Evolutionary conservation across 2,329 filamentous ascomycete species (phyloP), one percentile per base, ranked within the genome.

Genomic region (Talaromyces sp.): DNA sequence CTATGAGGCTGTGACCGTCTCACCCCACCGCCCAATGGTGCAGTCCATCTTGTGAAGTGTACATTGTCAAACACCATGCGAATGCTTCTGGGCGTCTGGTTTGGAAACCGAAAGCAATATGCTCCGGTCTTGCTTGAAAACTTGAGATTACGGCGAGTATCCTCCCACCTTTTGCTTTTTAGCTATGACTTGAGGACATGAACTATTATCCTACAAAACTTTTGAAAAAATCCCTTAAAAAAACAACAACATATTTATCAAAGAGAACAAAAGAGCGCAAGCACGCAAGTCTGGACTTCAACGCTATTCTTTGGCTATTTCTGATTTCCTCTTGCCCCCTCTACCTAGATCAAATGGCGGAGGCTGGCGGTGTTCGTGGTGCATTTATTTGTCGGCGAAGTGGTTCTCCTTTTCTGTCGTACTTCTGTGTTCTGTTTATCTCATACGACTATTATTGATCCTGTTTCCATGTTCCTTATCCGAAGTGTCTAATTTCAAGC

Each of bases 361-460:
- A 70, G 62, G 67, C 50, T 64, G 61, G 65, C 63, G 69, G 70
- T 72, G 70, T 72, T 71, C 58, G 61, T 65, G 70, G 69, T 70
- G 70, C 67, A 67, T 66, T 65, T 54, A 64, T 63, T 64, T 56
- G 58, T 64, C 61, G 68, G 69, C 67, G 67, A 69, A 65, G 64
- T 70, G 65, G 63, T 64, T 65, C 51, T 58, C n/a, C 55, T 49
- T 63, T 55, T 55, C 60, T 59, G 48, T 43, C 47, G 5, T 47
- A 51, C 47, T 64, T 54, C 55, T 58, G 51, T 63, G 54, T 54
- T 56, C 55, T 66, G 53, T 61, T 59, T 56, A 52, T 60, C 49
- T 60, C 56, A 54, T 60, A 59, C 57, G 55, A 60, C 56, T 62
- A 58, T 61, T 58, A 62, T 47, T 61, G 61, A 59, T 64, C 48